Base-by-base conservation (phyloP, 208 protist genomes). In the Acanthamoeba castellanii region DNA sequence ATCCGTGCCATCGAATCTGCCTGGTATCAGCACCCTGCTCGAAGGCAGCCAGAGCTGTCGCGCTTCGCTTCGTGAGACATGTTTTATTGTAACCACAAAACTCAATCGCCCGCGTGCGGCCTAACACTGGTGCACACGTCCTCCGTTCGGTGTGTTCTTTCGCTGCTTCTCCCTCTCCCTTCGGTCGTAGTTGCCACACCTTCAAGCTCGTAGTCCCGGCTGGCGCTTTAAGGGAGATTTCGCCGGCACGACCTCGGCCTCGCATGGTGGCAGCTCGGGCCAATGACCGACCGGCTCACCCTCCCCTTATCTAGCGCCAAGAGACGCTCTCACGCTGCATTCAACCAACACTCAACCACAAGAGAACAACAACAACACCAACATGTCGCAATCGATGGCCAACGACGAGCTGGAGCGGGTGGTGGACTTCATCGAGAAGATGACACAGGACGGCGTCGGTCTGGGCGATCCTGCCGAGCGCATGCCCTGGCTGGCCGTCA, bases 331-430 rank as follows among this genome's bases (percentile, higher is more conserved):
- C 16, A 18, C 50, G 20, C 57, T 64, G 5, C 57, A 64, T 7
- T 64, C 57, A 13, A 27, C 52, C 52, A 57, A 9, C 52, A 57
- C 52, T 18, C 52, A 20, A 57, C 52, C 52, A 57, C 1, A 3
- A 18, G 52, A 9, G 5, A 2, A 57, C 2, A 42, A 32, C 9
- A 32, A 76, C 68, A 76, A n/a, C 34, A 42, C 68, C 68, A 32
- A 42, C 68, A 87, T 87, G 78, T 87, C 78, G 4, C 78, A 45
- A 55, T 64, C 47, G 20, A 61, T 87, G 50, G 78, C 42, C 11
- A 87, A 87, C n/a, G 78, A 87, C n/a, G 78, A 87, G 50, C 50
- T 87, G 47, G 78, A 87, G 50, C 14, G 78, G 8, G 78, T 87
- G 42, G 78, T 87, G 78, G 78, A 87, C 78, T 87, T 45, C 20